phyloP scores from a whole-genome alignment of 1,139 yeast species.

The Blastobotrys elegans region DNA sequence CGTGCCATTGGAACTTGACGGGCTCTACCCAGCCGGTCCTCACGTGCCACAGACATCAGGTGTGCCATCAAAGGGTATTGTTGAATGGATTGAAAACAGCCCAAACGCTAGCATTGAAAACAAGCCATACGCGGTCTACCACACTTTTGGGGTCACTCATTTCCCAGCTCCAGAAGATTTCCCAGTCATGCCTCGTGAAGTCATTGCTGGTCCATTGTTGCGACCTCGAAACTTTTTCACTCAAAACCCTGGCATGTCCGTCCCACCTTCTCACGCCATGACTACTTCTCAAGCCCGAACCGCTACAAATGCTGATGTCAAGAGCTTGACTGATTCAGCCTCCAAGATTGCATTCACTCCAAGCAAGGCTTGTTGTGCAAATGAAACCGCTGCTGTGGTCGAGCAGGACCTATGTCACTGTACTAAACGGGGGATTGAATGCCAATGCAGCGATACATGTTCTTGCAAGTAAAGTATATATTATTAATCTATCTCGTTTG shows the following conservation, averaged over 20 bases:
- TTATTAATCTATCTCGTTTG: too few species aligned
- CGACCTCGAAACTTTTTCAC: slow-evolving; percentile 76
- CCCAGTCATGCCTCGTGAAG: slow-evolving; percentile 87
- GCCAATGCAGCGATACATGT: slow-evolving; percentile 3
- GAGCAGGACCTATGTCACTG: slow-evolving; percentile 3
- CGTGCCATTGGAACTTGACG: slow-evolving; percentile 57
- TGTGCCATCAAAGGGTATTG: slow-evolving; percentile 47
- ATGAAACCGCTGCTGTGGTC: slow-evolving; percentile 4
- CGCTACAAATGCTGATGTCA: slow-evolving; percentile 9
- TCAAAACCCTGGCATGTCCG: slow-evolving; percentile 72
- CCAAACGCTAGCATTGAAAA: slow-evolving; percentile 41
- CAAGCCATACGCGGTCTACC: slow-evolving; percentile 65
- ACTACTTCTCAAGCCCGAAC: slow-evolving; percentile 10
- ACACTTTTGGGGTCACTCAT: slow-evolving; percentile 78
- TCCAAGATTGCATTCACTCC: slow-evolving; percentile 11
- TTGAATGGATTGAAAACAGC: slow-evolving; percentile 15
- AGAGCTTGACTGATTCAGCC: slow-evolving; percentile 9
- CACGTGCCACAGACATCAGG: slow-evolving; percentile 62
- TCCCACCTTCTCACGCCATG: slow-evolving; percentile 44
- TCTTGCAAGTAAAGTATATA: slow-evolving; percentile 4
- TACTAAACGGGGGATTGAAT: background rate
- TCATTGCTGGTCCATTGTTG: slow-evolving; percentile 57
- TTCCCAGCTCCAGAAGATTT: slow-evolving; percentile 88
- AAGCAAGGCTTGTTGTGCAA: slow-evolving; percentile 2
- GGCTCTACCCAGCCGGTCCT: slow-evolving; percentile 68